A percentile compares a stretch with the other conserved stretches of the same genome.
Evolutionary conservation across 2,329 filamentous ascomycete genomes (phyloP).

Genomic region (Periconia digitata): DNA sequence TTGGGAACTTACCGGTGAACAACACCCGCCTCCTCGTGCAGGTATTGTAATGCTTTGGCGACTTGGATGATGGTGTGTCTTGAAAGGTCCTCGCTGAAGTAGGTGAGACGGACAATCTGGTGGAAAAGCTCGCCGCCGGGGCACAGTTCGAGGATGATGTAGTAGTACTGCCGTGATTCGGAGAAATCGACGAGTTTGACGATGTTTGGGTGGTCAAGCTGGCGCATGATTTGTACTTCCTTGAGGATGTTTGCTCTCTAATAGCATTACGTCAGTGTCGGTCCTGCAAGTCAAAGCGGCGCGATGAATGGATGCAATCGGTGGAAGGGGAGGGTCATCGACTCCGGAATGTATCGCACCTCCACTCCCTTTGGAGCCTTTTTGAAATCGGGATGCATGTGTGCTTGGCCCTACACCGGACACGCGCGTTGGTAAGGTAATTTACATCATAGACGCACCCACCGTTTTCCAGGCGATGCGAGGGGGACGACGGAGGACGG

Average conservation of each 20-base stretch:
- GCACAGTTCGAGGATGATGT: slow-evolving; percentile 92
- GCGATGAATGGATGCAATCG: slow-evolving; percentile 21
- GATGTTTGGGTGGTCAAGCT: slow-evolving; percentile 94
- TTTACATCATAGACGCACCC: slow-evolving; percentile 33
- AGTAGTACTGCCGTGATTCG: slow-evolving; percentile 94
- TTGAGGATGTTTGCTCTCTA: slow-evolving; percentile 97
- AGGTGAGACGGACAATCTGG: slow-evolving; percentile 95
- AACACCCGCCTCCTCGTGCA: slow-evolving; percentile 92
- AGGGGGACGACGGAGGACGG: slow-evolving; percentile 31
- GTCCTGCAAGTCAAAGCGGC: slow-evolving; percentile 20
- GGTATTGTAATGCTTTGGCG: slow-evolving; percentile 87
- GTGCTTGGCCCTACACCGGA: slow-evolving; percentile 75
- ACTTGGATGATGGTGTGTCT: slow-evolving; percentile 94
- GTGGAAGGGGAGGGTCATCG: slow-evolving; percentile 30
- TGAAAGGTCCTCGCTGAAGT: slow-evolving; percentile 95
- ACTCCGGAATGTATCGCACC: slow-evolving; percentile 64
- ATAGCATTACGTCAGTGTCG: slow-evolving; percentile 46
- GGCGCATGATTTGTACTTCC: slow-evolving; percentile 98
- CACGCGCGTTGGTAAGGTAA: slow-evolving; percentile 56
- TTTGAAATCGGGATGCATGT: slow-evolving; percentile 95
- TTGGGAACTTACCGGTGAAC: slow-evolving; percentile 81
- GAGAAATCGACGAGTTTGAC: slow-evolving; percentile 91
- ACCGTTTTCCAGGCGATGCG: slow-evolving; percentile 18
- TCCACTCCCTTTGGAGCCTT: slow-evolving; percentile 87
- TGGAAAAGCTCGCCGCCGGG: slow-evolving; percentile 97